Evolutionary conservation across 208 protist genomes (phyloP).

Genomic region (Trypanosoma caninum): DNA sequence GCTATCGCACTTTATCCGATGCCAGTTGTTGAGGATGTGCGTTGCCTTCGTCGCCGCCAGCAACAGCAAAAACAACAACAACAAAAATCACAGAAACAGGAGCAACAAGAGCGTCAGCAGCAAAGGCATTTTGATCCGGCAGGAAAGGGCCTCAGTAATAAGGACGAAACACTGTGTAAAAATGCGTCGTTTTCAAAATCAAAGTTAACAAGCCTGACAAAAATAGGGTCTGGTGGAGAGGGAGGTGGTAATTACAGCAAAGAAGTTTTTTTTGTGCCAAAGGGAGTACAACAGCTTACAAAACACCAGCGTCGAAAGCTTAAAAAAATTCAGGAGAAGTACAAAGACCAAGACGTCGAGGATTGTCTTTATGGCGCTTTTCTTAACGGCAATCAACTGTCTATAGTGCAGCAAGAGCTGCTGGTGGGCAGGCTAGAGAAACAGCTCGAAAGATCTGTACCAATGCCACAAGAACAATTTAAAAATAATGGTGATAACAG

Average conservation of each 20-base stretch:
- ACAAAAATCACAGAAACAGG: background rate
- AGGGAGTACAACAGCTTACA: constrained; percentile 28
- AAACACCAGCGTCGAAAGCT: constrained; percentile 68
- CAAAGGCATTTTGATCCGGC: too few relatives aligned
- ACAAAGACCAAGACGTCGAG: constrained; percentile 81
- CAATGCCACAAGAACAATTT: constrained; percentile 17
- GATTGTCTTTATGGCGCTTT: constrained; percentile 45
- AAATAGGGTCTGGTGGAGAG: too few relatives aligned
- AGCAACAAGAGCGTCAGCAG: background rate
- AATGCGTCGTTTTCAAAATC: too few relatives aligned
- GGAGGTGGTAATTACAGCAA: constrained; percentile 1
- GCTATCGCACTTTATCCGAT: constrained; percentile 20
- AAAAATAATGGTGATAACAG: constrained; percentile 21
- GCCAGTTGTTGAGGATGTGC: constrained; percentile 19
- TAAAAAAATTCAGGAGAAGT: constrained; percentile 73
- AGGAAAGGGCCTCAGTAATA: too few relatives aligned
- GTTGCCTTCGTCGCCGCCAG: constrained; percentile 5
- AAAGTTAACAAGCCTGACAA: too few relatives aligned
- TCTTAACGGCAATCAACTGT: constrained; percentile 66
- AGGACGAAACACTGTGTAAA: too few relatives aligned
- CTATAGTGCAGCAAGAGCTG: constrained; percentile 39
- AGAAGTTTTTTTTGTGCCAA: background rate
- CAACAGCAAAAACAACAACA: background rate
- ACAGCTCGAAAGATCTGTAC: constrained; percentile 3
- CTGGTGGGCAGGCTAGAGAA: constrained; percentile 24